A percentile compares a stretch with the other conserved stretches of the same genome.
Evolutionary conservation across 192 early-diverging fungal genomes (phyloP).

Genomic region (Gryganskiella cystojenkinii): DNA sequence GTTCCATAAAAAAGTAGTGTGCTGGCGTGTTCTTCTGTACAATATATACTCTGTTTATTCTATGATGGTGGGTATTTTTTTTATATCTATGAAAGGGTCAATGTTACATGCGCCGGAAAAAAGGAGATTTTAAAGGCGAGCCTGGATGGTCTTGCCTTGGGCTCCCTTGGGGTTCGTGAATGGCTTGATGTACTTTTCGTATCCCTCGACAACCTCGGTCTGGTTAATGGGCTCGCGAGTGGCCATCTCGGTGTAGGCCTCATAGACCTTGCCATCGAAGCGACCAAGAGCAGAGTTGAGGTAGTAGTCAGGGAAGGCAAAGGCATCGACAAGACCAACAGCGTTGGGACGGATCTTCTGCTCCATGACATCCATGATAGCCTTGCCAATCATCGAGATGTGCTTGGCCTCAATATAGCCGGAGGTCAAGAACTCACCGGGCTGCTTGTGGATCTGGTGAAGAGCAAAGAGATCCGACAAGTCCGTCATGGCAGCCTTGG

Average conservation of each 20-base stretch:
- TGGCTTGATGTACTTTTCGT: slow-evolving; percentile 60
- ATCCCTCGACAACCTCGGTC: slow-evolving; percentile 66
- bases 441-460: slow-evolving; percentile 76
- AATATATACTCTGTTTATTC: neutral
- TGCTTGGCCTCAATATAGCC: slow-evolving; percentile 66
- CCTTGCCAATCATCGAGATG: slow-evolving; percentile 58
- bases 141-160: slow-evolving; percentile 42
- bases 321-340: slow-evolving; percentile 84
- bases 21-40: no score
- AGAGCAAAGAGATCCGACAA: slow-evolving; percentile 67
- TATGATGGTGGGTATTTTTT: neutral
- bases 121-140: slow-evolving; percentile 40
- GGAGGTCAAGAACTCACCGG: slow-evolving; percentile 69
- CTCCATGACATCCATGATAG: slow-evolving; percentile 65
- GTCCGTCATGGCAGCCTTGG: slow-evolving; percentile 57
- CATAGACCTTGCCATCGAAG: slow-evolving; percentile 84
- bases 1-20: no score
- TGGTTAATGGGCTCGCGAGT: slow-evolving; percentile 82
- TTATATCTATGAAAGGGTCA: no score
- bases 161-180: slow-evolving; percentile 42
- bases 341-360: slow-evolving; percentile 77
- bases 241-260: slow-evolving; percentile 78
- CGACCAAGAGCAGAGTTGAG: slow-evolving; percentile 83
- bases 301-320: slow-evolving; percentile 78
- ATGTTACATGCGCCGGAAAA: no score